phyloP scores from a whole-genome alignment of 495 filamentous ascomycete genomes.

The Trichoderma erinaceum region DNA sequence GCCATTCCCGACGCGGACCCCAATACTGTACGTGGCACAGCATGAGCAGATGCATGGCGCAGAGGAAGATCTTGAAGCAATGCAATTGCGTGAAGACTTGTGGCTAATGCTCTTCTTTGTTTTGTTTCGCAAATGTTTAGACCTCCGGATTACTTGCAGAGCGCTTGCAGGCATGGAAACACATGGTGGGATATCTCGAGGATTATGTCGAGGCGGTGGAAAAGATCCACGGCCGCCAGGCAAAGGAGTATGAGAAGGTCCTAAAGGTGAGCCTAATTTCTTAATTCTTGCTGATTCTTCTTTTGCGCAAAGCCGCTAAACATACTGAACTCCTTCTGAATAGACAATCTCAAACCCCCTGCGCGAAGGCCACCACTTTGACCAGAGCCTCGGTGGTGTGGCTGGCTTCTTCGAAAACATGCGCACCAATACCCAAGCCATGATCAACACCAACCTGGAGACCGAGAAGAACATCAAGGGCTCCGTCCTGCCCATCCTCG shows the following conservation, averaged over 20 bases:
- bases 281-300: background rate
- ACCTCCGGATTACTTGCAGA: conserved; percentile 73
- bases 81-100: background rate
- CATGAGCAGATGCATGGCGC: background rate
- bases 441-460: conserved; percentile 79
- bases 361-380: conserved; percentile 84
- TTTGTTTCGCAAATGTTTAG: conserved; percentile 30
- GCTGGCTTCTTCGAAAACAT: conserved; percentile 89
- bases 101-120: background rate
- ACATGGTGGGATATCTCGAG: conserved; percentile 83
- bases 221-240: conserved; percentile 73
- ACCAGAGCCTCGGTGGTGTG: conserved; percentile 75
- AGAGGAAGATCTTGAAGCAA: background rate
- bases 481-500: conserved; percentile 77
- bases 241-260: conserved; percentile 93
- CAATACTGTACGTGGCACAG: conserved; percentile 30
- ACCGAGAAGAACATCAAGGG: conserved; percentile 82
- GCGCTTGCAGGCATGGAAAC: conserved; percentile 90
- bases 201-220: conserved; percentile 79
- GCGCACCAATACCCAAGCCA: conserved; percentile 81
- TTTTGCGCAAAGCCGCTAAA: conserved; percentile 1
- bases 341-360: conserved; percentile 81
- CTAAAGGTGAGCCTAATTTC: conserved; percentile 58
- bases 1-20: conserved; percentile 74
- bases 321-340: background rate